Conservation (phyloP, 2,329 filamentous ascomycete genomes). For the Botrytis tulipae region DNA sequence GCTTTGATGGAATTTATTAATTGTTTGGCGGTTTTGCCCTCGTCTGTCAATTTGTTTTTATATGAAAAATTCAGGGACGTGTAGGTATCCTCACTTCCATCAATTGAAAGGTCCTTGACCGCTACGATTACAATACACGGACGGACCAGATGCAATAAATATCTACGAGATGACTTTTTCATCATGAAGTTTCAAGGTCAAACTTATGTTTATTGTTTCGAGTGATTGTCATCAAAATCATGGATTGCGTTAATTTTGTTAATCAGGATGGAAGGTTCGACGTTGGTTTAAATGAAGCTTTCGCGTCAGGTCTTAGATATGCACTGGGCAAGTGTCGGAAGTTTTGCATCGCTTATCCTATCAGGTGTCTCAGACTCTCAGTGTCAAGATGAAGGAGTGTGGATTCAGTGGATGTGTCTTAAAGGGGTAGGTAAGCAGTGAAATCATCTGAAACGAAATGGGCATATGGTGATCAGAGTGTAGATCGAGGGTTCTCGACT, state of each 20-base stretch:
- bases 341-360: not conserved
- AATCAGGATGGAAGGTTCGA: not conserved
- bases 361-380: not conserved
- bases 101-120: not conserved
- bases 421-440: not conserved
- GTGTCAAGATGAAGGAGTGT: not conserved
- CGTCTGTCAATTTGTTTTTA: not conserved
- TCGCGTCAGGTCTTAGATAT: slow-evolving; percentile 3
- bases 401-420: not conserved
- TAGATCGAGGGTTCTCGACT: not conserved
- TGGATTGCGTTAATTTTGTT: not conserved
- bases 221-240: not conserved
- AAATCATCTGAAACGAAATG: slow-evolving; percentile 7
- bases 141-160: not conserved
- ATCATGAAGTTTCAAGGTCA: not conserved
- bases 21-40: not conserved
- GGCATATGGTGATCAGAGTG: not conserved
- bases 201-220: not conserved
- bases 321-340: not conserved
- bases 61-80: not conserved
- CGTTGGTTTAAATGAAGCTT: not conserved
- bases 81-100: not conserved
- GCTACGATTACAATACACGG: not conserved
- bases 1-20: not conserved
- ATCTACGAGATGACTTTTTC: not conserved